These are phyloP conservation scores for Colletotrichum plurivorum DNA, from an alignment of 2,329 filamentous ascomycete genomes.

Conservation along the genomic window DNA sequence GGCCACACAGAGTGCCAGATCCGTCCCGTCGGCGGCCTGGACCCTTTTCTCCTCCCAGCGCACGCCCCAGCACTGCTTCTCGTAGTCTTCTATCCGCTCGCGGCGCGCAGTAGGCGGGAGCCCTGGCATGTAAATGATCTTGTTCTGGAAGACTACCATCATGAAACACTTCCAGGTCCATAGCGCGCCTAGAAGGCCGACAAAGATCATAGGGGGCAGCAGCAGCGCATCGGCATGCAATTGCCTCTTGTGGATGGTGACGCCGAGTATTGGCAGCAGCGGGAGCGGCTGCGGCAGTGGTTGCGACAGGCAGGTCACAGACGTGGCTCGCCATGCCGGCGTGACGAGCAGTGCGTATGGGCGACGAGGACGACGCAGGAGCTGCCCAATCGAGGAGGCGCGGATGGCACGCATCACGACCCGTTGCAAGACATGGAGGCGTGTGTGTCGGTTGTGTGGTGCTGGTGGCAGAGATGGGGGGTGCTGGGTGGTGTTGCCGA, in stretches of 20 bases:
- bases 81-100: conserved; percentile 77
- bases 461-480: conserved; percentile 8
- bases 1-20: conserved; percentile 72
- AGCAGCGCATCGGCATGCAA: conserved; percentile 60
- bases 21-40: conserved; percentile 74
- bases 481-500: not conserved
- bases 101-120: conserved; percentile 78
- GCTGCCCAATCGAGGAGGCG: conserved; percentile 43
- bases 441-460: conserved; percentile 11
- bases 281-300: conserved; percentile 32
- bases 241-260: conserved; percentile 44
- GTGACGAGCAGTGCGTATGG: conserved; percentile 16
- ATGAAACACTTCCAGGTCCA: conserved; percentile 79
- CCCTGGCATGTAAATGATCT: conserved; percentile 86
- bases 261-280: conserved; percentile 28
- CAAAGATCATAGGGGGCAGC: conserved; percentile 77
- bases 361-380: conserved; percentile 21
- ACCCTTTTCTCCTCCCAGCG: conserved; percentile 76
- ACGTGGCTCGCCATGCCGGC: conserved; percentile 36
- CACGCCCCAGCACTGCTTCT: conserved; percentile 71
- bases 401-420: conserved; percentile 45
- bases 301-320: conserved; percentile 6
- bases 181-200: conserved; percentile 74
- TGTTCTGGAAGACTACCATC: conserved; percentile 84
- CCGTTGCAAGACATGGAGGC: conserved; percentile 37